Conservation (phyloP, 2,329 filamentous ascomycete genomes). For the Aspergillus candidus region DNA sequence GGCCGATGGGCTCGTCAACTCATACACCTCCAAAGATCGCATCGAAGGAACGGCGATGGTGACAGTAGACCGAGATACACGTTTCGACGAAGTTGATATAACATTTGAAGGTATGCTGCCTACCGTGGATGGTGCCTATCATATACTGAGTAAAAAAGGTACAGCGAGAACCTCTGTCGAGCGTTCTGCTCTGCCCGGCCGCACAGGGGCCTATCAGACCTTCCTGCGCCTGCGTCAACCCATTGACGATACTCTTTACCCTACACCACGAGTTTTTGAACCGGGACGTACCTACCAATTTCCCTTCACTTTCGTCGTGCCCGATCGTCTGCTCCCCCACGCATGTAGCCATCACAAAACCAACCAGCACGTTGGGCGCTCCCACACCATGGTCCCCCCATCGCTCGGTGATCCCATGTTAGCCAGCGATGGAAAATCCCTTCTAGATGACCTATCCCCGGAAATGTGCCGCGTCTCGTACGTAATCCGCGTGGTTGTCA, state of each 20-base stretch:
- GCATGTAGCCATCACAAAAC: constrained; percentile 51
- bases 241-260: constrained; percentile 48
- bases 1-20: constrained; percentile 34
- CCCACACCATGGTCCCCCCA: constrained; percentile 56
- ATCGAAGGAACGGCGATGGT: constrained; percentile 51
- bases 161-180: constrained; percentile 50
- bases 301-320: constrained; percentile 60
- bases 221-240: constrained; percentile 60
- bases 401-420: constrained; percentile 54
- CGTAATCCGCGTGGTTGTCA: constrained; percentile 45
- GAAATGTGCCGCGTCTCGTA: constrained; percentile 59
- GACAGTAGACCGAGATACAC: constrained; percentile 45
- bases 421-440: constrained; percentile 43
- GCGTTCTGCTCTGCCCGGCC: constrained; percentile 48
- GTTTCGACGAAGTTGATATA: constrained; percentile 55
- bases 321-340: constrained; percentile 53
- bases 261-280: constrained; percentile 49
- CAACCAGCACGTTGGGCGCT: constrained; percentile 47
- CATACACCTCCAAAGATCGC: constrained; percentile 53
- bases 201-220: constrained; percentile 52
- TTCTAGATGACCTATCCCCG: constrained; percentile 57
- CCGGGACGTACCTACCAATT: constrained; percentile 53
- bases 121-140: not conserved
- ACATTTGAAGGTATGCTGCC: constrained; percentile 47
- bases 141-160: constrained; percentile 32